phyloP scores from a whole-genome alignment of 116 monocot species.

The Trichopus zeylanicus region DNA sequence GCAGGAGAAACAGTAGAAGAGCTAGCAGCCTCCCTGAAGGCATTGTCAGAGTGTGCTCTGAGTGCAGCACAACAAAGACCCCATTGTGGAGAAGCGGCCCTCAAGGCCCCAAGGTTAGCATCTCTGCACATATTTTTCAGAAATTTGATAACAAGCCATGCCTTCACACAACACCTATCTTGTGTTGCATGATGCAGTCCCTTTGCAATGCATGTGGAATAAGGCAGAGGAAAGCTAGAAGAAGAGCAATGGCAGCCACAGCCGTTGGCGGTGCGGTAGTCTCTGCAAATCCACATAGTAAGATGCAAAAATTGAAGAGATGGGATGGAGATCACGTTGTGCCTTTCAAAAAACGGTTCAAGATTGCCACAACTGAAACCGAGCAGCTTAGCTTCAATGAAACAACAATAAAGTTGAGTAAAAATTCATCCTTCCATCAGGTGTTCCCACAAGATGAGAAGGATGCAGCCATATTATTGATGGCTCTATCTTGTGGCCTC shows the following conservation, averaged over 20 bases:
- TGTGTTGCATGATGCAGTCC: slow-evolving; percentile 37
- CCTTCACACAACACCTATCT: not conserved
- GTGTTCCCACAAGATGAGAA: slow-evolving; percentile 65
- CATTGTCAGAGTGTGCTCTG: slow-evolving; percentile 44
- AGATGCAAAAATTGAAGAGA: slow-evolving; percentile 24
- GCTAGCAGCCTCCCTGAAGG: slow-evolving; percentile 3
- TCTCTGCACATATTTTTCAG: not conserved
- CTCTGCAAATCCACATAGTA: slow-evolving; percentile 1
- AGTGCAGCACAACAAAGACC: slow-evolving; percentile 74
- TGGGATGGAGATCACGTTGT: slow-evolving; percentile 16
- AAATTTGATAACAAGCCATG: not conserved
- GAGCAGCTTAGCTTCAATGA: slow-evolving; percentile 30
- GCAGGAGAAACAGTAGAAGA: not conserved
- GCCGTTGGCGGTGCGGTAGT: slow-evolving; percentile 10
- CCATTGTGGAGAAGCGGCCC: slow-evolving; percentile 84
- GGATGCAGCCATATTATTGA: slow-evolving; percentile 73
- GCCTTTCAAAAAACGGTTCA: slow-evolving; percentile 79
- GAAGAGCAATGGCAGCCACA: slow-evolving; percentile 23
- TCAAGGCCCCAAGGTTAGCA: slow-evolving; percentile 60
- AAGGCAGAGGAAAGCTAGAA: slow-evolving; percentile 67
- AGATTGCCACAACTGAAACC: slow-evolving; percentile 15
- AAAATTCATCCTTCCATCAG: slow-evolving; percentile 26
- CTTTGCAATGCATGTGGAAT: slow-evolving; percentile 94
- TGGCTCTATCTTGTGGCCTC: slow-evolving; percentile 74
- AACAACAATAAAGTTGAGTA: slow-evolving; percentile 16